These are phyloP conservation scores for Lipomyces chichibuensis DNA, from an alignment of 805 yeast species.

Conservation along the genomic window DNA sequence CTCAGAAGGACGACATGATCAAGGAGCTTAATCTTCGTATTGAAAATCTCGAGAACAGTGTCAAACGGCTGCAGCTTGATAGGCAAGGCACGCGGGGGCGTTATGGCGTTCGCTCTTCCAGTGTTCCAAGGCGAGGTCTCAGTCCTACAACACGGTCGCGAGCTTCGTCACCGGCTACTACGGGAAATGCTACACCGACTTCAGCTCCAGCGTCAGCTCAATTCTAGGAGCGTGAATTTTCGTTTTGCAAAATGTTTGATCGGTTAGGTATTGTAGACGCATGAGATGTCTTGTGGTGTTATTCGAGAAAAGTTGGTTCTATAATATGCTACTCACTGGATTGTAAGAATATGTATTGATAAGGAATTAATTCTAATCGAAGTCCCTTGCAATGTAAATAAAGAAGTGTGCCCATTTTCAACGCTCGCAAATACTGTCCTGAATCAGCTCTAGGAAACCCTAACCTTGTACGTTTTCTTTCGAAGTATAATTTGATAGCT, in stretches of 20 bases:
- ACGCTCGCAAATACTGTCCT: neutral
- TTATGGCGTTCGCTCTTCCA: constrained; percentile 37
- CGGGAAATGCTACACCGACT: constrained; percentile 17
- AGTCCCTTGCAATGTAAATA: no score
- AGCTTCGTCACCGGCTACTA: constrained; percentile 32
- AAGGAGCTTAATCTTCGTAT: constrained; percentile 39
- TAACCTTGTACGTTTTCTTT: neutral
- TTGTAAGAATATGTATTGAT: neutral
- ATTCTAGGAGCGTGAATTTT: neutral
- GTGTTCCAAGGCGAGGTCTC: constrained; percentile 32
- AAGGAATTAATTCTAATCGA: neutral
- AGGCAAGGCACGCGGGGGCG: constrained; percentile 30
- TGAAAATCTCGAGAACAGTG: constrained; percentile 42
- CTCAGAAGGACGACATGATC: constrained; percentile 39
- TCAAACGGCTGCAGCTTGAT: constrained; percentile 36
- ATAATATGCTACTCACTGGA: neutral
- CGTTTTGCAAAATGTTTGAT: neutral
- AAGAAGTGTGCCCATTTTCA: neutral
- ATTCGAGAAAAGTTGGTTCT: neutral
- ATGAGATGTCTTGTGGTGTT: neutral
- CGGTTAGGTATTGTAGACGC: neutral
- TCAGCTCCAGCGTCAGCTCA: constrained; percentile 17
- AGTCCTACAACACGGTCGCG: constrained; percentile 33
- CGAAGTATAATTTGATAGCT: neutral
- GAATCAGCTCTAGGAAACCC: neutral